Evolutionary conservation across 1,139 yeast genomes (phyloP).

Genomic region (Yamadazyma sp.): DNA sequence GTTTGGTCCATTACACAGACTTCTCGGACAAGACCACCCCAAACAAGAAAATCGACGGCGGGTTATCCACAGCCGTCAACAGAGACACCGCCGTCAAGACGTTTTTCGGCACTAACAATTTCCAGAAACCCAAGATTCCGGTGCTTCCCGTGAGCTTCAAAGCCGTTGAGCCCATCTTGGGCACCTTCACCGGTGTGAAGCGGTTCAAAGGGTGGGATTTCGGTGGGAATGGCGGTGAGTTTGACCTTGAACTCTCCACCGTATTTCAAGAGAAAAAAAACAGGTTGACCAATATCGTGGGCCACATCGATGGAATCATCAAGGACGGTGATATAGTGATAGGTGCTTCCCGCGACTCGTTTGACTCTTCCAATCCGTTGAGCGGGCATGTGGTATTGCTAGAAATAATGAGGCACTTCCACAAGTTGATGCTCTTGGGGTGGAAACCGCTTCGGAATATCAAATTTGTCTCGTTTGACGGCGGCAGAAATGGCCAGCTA

Average conservation of each 20-base stretch:
- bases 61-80: conserved; percentile 17
- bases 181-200: conserved; percentile 19
- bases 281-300: conserved; percentile 35
- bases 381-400: conserved; percentile 43
- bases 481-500: conserved; percentile 32
- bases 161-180: conserved; percentile 32
- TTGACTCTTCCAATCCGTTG: conserved; percentile 37
- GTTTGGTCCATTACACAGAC: conserved; percentile 28
- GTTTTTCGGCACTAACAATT: conserved; percentile 7
- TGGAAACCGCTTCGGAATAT: conserved; percentile 49
- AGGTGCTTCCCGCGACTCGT: conserved; percentile 44
- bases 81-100: conserved; percentile 23
- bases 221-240: conserved; percentile 20
- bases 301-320: conserved; percentile 37
- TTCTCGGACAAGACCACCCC: conserved; percentile 1
- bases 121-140: conserved; percentile 23
- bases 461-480: conserved; percentile 48
- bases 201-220: conserved; percentile 28
- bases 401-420: conserved; percentile 42
- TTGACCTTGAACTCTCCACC: conserved; percentile 22
- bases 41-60: conserved; percentile 12
- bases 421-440: conserved; percentile 32
- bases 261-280: conserved; percentile 18
- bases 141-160: conserved; percentile 37
- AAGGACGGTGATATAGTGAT: conserved; percentile 44